Conservation (phyloP, 1,139 yeast species). For the Hemisphaericaspora subhashii region DNA sequence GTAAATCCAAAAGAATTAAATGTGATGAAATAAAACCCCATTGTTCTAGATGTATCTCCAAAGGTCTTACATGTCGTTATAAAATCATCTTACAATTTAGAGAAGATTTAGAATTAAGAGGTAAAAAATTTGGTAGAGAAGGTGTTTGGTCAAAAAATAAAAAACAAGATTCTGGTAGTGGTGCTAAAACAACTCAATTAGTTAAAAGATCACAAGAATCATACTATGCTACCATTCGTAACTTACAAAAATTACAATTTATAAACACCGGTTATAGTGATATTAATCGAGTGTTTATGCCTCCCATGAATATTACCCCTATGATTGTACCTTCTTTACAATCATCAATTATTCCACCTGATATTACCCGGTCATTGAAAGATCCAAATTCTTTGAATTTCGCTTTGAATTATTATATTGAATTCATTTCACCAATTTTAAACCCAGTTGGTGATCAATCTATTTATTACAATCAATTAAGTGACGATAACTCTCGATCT, state of each 20-base stretch:
- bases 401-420: slow-evolving; percentile 28
- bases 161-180: slow-evolving; percentile 5
- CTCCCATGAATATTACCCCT: neutral
- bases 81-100: slow-evolving; percentile 25
- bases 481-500: slow-evolving; percentile 6
- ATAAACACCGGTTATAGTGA: slow-evolving; percentile 20
- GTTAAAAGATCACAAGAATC: slow-evolving; percentile 15
- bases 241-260: slow-evolving; percentile 18
- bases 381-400: slow-evolving; percentile 20
- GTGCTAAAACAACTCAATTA: slow-evolving; percentile 14
- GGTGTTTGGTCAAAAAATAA: slow-evolving; percentile 28
- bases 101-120: slow-evolving; percentile 30
- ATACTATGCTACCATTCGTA: slow-evolving; percentile 16
- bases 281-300: slow-evolving; percentile 5
- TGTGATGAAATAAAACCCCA: slow-evolving; percentile 49
- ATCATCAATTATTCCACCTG: slow-evolving; percentile 23
- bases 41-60: slow-evolving; percentile 36
- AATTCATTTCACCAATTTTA: slow-evolving; percentile 28
- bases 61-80: slow-evolving; percentile 31
- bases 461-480: slow-evolving; percentile 15
- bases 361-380: slow-evolving; percentile 15
- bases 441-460: slow-evolving; percentile 24
- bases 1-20: slow-evolving; percentile 34
- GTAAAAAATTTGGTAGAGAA: slow-evolving; percentile 33
- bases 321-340: slow-evolving; percentile 12